Evolutionary conservation across 805 yeast species (phyloP), one percentile per base, ranked within the genome.

Genomic region (Candida boidinii): DNA sequence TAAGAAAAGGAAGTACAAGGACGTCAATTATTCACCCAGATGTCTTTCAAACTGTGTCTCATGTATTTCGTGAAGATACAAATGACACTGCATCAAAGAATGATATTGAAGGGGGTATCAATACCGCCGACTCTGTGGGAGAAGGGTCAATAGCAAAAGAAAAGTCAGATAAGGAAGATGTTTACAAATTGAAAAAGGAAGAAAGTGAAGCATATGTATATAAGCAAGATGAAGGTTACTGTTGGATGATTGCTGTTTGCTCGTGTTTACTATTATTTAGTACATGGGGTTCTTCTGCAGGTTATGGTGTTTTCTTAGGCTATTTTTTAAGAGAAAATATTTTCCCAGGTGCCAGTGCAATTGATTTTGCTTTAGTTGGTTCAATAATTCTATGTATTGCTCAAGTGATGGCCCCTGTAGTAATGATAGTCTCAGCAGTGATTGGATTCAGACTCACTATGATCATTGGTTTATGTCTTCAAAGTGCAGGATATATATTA

Each of bases 241-340:
- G 76, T 4, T 76, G 82, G 83, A 68, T 73, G 1, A 37, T 48
- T 17, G 36, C 44, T 10, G 59, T 70, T 9, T 63, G 66, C 13
- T 40, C 64, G 16, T 68, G 72, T 26, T 60, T 67, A 2, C 56
- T 65, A 13, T 35, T 70, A n/a, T 50, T 74, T 39, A 54, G 68
- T 17, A 69, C 83, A 0, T 79, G 85, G 85, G 88, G 88, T 4
- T 66, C 75, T 45, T 77, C 76, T 39, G 56, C 68, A 8, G 73
- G 74, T 11, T 79, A 68, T 49, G 83, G 82, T 31, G 72, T 79
- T 3, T 76, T 71, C 41, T 53, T 79, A 23, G 60, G 76, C 1
- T 66, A 60, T 42, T 79, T 75, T 50, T 38, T 76, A 17, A 63
- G 66, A 21, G 48, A 67, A 28, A 51, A 65, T 14, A 58, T 63